Percentiles rank a stretch among this genome's conserved stretches.
These are phyloP conservation scores for Pythium inflatum DNA, from an alignment of 352 stramenopile species.

Conservation along the genomic window DNA sequence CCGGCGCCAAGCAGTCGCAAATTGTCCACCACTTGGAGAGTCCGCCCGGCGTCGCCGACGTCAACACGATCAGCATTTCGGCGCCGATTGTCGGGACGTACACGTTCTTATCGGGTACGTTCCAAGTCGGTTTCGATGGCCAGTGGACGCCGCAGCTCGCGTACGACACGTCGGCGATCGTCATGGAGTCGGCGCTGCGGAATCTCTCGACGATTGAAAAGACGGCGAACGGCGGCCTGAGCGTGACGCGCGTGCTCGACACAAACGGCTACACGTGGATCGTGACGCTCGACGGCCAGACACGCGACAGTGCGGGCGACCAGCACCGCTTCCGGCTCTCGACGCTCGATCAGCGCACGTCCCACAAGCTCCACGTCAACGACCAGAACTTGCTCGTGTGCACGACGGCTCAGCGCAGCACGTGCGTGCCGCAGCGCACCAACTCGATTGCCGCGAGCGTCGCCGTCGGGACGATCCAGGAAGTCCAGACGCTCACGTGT, in stretches of 20 bases:
- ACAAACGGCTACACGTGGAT: conserved; percentile 82
- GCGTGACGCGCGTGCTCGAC: conserved; percentile 58
- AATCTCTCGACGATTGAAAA: conserved; percentile 65
- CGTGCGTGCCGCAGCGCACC: conserved; percentile 47
- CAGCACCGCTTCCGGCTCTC: conserved; percentile 61
- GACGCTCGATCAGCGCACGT: conserved; percentile 40
- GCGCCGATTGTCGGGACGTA: conserved; percentile 52
- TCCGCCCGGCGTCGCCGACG: conserved; percentile 48
- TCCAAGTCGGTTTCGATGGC: conserved; percentile 89
- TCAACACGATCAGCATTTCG: conserved; percentile 74
- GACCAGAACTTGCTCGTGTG: conserved; percentile 65
- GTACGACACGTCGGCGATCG: conserved; percentile 82
- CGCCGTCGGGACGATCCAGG: conserved; percentile 43
- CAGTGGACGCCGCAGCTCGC: conserved; percentile 86
- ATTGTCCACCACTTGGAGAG: conserved; percentile 51
- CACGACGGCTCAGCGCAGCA: conserved; percentile 40
- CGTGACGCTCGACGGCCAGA: conserved; percentile 62
- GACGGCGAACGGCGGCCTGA: conserved; percentile 42
- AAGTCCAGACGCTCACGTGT: conserved; percentile 70
- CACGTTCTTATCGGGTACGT: conserved; percentile 71
- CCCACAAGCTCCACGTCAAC: conserved; percentile 61
- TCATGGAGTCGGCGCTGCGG: conserved; percentile 66
- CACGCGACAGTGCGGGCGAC: conserved; percentile 50
- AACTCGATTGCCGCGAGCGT: conserved; percentile 56
- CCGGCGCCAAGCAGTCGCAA: conserved; percentile 51